These are phyloP conservation scores for Naumovozyma dairenensis DNA, from an alignment of 805 yeast species.

Conservation along the genomic window DNA sequence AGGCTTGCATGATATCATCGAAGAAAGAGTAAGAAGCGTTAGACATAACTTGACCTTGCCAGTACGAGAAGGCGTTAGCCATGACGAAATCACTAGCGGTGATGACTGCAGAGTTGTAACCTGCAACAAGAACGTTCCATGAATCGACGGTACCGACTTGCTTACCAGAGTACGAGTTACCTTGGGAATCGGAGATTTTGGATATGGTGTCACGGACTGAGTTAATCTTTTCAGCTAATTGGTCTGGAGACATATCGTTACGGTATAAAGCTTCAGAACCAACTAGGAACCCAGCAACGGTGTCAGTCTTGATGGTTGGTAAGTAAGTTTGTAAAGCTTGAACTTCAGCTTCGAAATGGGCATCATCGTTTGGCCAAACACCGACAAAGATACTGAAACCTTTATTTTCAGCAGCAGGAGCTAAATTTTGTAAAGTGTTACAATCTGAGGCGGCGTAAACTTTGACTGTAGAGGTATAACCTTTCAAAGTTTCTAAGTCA, in stretches of 20 bases:
- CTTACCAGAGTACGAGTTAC: constrained; percentile 58
- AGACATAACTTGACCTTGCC: constrained; percentile 89
- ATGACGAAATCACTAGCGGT: constrained; percentile 74
- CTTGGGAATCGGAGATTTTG: constrained; percentile 66
- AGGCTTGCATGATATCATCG: constrained; percentile 96
- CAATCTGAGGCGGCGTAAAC: constrained; percentile 93
- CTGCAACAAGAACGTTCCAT: constrained; percentile 87
- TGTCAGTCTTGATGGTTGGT: constrained; percentile 58
- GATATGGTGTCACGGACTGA: constrained; percentile 51
- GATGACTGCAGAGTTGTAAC: constrained; percentile 58
- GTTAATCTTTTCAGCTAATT: constrained; percentile 58
- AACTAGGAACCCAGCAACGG: constrained; percentile 71
- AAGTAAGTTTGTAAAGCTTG: constrained; percentile 58
- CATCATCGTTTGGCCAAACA: constrained; percentile 87
- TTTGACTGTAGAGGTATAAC: constrained; percentile 59
- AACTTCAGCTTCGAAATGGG: constrained; percentile 68
- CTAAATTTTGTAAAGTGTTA: constrained; percentile 73
- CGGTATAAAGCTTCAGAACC: constrained; percentile 97
- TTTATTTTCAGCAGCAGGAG: constrained; percentile 74
- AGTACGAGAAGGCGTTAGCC: constrained; percentile 95
- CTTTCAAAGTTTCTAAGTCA: constrained; percentile 53
- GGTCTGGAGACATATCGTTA: constrained; percentile 66
- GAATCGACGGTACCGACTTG: constrained; percentile 94
- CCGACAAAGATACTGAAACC: constrained; percentile 76
- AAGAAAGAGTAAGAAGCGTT: constrained; percentile 87